Evolutionary conservation across 2,329 filamentous ascomycete species (phyloP).

Genomic region (Botrytis aclada): DNA sequence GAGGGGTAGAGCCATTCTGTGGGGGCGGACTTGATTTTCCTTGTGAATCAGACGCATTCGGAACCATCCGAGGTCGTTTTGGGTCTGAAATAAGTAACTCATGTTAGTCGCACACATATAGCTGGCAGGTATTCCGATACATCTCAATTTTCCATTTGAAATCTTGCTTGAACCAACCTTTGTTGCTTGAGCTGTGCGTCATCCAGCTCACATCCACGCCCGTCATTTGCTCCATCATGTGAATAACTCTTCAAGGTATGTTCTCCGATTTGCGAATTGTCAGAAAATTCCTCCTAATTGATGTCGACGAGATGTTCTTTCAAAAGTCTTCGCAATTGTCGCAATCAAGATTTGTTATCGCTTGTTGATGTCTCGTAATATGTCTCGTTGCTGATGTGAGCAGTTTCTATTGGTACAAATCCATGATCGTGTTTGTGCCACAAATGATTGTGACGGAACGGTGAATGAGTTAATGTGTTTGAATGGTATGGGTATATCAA

Average conservation of each 20-base stretch:
- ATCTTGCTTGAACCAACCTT: constrained; percentile 32
- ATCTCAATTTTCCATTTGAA: constrained; percentile 31
- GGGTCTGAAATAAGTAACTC: constrained; percentile 1
- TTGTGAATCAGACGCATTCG: constrained; percentile 1
- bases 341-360: constrained; percentile 11
- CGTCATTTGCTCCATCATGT: constrained; percentile 37
- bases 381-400: constrained; percentile 19
- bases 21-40: constrained; percentile 1
- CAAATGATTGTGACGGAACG: constrained; percentile 13
- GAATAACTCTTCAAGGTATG: not conserved
- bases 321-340: not conserved
- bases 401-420: constrained; percentile 14
- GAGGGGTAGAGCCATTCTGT: constrained; percentile 9
- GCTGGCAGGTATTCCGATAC: not conserved
- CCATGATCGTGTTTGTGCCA: constrained; percentile 18
- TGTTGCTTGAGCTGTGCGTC: constrained; percentile 32
- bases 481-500: not conserved
- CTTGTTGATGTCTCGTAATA: constrained; percentile 2
- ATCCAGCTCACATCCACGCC: constrained; percentile 39
- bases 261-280: not conserved
- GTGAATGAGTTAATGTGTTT: not conserved
- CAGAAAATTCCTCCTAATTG: not conserved
- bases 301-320: not conserved
- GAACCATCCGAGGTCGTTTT: constrained; percentile 13
- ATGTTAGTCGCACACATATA: not conserved